Evolutionary conservation across 2,329 filamentous ascomycete genomes (phyloP), one percentile per base, ranked within the genome.

Genomic region (Gliomastix tumulicola): DNA sequence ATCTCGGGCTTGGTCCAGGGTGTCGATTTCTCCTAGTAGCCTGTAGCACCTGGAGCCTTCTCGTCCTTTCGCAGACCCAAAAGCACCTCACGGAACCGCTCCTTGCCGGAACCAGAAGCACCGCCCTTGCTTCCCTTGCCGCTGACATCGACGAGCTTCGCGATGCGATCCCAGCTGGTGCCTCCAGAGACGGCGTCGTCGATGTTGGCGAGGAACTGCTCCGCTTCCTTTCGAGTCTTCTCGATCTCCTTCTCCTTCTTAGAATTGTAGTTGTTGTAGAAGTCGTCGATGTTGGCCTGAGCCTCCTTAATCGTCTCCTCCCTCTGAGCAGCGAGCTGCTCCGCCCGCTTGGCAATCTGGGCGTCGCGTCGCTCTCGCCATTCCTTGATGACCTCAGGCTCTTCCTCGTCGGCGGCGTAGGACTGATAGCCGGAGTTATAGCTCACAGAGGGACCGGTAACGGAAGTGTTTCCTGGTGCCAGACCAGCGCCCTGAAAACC

Each of bases 261-360:
- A 62, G 84, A 82, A 70, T 97, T 97, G 72, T 98, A 98, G 65
- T 95, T 96, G 57, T 96, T 89, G 71, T 98, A 98, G 67, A 97
- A 98, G 60, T 96, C 92, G 59, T 98, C 92, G 46, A 98, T 94
- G 60, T 94, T 92, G 58, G 89, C 77, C 56, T 88, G 88, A 10
- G 92, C 92, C 49, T 92, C 88, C 59, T 87, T 80, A 56, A 96
- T 68, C 3, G 88, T 96, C 59, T 90, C 82, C 44, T 79, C 76
- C 59, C 92, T 92, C 66, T 89, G 87, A 46, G 79, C 72, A 30
- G 80, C 78, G 37, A 90, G 90, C 47, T 90, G 79, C 60, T 94
- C 82, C 46, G 87, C 82, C 52, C 90, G 86, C 62, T 89, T 88
- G 50, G 82, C 72, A 47, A 94, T 83, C 55, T 82, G 79, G 27